phyloP scores from a whole-genome alignment of 176 grass and related monocot genomes.

The Eragrostis nindensis region DNA sequence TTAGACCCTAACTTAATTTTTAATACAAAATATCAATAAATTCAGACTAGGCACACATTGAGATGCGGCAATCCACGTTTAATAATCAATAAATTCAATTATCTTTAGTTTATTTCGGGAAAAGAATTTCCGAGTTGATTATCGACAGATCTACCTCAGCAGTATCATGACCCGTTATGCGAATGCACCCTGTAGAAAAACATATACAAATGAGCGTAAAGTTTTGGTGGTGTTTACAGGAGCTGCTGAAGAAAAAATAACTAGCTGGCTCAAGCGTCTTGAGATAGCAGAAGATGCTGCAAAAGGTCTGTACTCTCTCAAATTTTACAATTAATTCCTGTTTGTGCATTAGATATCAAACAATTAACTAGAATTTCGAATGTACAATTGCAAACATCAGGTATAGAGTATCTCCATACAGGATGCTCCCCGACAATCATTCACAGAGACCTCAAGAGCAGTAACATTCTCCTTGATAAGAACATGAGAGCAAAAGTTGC shows the following conservation, averaged over 20 bases:
- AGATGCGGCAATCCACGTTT: not conserved
- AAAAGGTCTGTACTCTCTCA: slow-evolving; percentile 62
- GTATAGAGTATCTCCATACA: slow-evolving; percentile 96
- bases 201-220: slow-evolving; percentile 15
- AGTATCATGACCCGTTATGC: slow-evolving; percentile 7
- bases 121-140: slow-evolving; percentile 8
- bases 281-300: slow-evolving; percentile 98
- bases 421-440: slow-evolving; percentile 96
- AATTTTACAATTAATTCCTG: not conserved
- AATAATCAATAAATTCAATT: too few relatives aligned
- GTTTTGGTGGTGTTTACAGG: slow-evolving; percentile 48
- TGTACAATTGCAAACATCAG: slow-evolving; percentile 39
- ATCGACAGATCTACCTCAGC: not conserved
- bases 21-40: slow-evolving; percentile 6
- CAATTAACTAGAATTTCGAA: not conserved
- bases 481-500: slow-evolving; percentile 87
- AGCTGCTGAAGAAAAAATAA: slow-evolving; percentile 73
- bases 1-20: not conserved
- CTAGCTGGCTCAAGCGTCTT: slow-evolving; percentile 91
- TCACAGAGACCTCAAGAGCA: slow-evolving; percentile 94
- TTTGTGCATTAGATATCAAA: not conserved
- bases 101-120: not conserved
- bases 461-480: slow-evolving; percentile 93
- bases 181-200: not conserved
- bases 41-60: not conserved